Percentiles rank a stretch among this genome's conserved stretches.
Conservation (phyloP, 192 early-diverging fungal species). For the Coemansia umbellata region DNA sequence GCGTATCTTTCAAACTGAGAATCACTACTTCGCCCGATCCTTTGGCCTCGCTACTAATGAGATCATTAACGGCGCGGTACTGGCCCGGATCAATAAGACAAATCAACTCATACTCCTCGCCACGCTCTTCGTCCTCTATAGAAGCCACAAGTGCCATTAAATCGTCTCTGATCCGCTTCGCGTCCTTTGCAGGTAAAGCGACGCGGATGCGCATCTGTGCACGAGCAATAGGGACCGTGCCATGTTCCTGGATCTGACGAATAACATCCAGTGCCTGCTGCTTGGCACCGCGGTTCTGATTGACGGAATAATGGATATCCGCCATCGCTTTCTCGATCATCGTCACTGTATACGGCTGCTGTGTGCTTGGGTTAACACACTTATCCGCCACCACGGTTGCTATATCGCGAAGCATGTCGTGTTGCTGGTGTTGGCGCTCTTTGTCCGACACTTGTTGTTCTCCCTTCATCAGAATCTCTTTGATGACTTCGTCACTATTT, state of each 20-base stretch:
- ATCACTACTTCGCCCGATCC: constrained; percentile 89
- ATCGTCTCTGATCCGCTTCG: constrained; percentile 82
- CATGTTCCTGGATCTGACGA: constrained; percentile 84
- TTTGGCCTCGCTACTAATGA: constrained; percentile 79
- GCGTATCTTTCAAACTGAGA: constrained; percentile 69
- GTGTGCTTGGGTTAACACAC: constrained; percentile 93
- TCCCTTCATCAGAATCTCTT: constrained; percentile 90
- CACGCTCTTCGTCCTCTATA: constrained; percentile 72
- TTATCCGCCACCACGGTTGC: constrained; percentile 93
- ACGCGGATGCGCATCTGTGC: constrained; percentile 92
- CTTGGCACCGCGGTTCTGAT: constrained; percentile 85
- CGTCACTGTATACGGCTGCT: constrained; percentile 91
- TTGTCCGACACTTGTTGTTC: constrained; percentile 97
- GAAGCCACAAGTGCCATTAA: constrained; percentile 64
- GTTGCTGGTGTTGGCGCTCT: constrained; percentile 84
- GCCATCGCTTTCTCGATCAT: constrained; percentile 99
- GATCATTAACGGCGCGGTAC: constrained; percentile 77
- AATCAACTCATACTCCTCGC: constrained; percentile 37
- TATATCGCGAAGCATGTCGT: constrained; percentile 84
- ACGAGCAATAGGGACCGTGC: constrained; percentile 84
- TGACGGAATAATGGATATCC: constrained; percentile 88
- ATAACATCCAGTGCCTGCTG: constrained; percentile 90
- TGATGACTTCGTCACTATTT: constrained; percentile 74
- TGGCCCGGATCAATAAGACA: constrained; percentile 89
- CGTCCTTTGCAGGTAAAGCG: constrained; percentile 77